Percentiles rank a stretch among this genome's conserved stretches.
phyloP scores from a whole-genome alignment of 1,139 yeast species.

The Yamadazyma dushanensis region DNA sequence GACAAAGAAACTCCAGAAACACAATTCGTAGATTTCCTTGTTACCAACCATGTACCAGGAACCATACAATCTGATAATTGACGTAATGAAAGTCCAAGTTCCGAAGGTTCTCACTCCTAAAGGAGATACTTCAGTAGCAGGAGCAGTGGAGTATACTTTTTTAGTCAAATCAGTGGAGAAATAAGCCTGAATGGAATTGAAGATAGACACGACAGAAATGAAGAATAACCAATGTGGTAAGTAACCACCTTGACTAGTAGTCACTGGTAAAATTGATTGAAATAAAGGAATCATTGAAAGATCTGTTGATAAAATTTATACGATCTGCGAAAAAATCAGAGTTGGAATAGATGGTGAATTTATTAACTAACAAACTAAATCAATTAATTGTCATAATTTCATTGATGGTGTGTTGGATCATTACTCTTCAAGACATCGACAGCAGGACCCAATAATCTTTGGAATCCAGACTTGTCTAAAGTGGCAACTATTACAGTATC shows the following conservation, averaged over 20 bases:
- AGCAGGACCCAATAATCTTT: slow-evolving; percentile 90
- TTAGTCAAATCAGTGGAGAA: slow-evolving; percentile 69
- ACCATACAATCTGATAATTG: slow-evolving; percentile 83
- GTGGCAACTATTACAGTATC: slow-evolving; percentile 84
- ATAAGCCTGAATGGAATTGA: slow-evolving; percentile 91
- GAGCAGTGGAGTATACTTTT: slow-evolving; percentile 71
- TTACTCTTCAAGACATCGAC: slow-evolving; percentile 76
- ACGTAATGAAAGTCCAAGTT: slow-evolving; percentile 91
- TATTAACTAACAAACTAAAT: slow-evolving; percentile 1
- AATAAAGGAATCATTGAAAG: slow-evolving; percentile 5
- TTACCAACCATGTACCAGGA: slow-evolving; percentile 66
- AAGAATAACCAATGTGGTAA: slow-evolving; percentile 51
- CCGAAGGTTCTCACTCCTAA: slow-evolving; percentile 95
- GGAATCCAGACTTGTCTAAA: slow-evolving; percentile 88
- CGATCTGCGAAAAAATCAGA: background rate
- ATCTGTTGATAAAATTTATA: background rate
- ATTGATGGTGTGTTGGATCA: slow-evolving; percentile 59
- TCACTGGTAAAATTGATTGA: slow-evolving; percentile 24
- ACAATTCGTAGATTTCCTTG: slow-evolving; percentile 72
- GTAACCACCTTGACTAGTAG: slow-evolving; percentile 35
- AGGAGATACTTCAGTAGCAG: slow-evolving; percentile 58
- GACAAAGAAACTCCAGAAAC: slow-evolving; percentile 77
- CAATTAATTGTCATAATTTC: slow-evolving; percentile 2
- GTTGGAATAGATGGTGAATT: background rate
- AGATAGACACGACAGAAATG: slow-evolving; percentile 83